phyloP scores from a whole-genome alignment of 1,284 basidiomycete genomes.

The Thelephora terrestris region DNA sequence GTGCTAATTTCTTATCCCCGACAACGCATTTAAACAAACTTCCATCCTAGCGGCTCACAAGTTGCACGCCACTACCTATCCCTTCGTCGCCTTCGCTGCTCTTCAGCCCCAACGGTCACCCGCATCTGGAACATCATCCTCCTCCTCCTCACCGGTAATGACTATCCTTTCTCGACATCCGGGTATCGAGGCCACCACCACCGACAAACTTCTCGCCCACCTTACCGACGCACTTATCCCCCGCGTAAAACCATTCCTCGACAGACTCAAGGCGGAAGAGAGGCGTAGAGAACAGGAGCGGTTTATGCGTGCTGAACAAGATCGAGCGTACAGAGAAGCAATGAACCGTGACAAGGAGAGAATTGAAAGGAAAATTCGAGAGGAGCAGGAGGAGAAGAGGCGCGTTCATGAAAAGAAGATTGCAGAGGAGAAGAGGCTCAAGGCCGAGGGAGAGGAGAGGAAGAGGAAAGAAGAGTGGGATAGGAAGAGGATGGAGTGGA shows the following conservation, averaged over 20 bases:
- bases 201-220: conserved; percentile 52
- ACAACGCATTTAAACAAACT: background rate
- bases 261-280: conserved; percentile 35
- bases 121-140: conserved; percentile 25
- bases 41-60: conserved; percentile 62
- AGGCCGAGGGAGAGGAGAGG: conserved; percentile 21
- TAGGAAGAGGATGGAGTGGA: conserved; percentile 34
- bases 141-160: conserved; percentile 40
- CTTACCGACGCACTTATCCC: conserved; percentile 67
- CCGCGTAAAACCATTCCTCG: conserved; percentile 67
- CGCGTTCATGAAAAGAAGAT: conserved; percentile 21
- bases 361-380: conserved; percentile 41
- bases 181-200: conserved; percentile 56
- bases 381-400: conserved; percentile 26
- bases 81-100: conserved; percentile 85
- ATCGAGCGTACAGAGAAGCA: conserved; percentile 64
- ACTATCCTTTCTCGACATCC: conserved; percentile 79
- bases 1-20: conserved; percentile 15
- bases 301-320: conserved; percentile 70
- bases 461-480: conserved; percentile 23
- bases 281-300: conserved; percentile 24
- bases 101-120: conserved; percentile 61
- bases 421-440: conserved; percentile 21
- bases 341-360: conserved; percentile 63
- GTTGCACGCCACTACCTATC: conserved; percentile 82